Conservation (phyloP, 306 rosid genomes). For the Potentilla sterilis region DNA sequence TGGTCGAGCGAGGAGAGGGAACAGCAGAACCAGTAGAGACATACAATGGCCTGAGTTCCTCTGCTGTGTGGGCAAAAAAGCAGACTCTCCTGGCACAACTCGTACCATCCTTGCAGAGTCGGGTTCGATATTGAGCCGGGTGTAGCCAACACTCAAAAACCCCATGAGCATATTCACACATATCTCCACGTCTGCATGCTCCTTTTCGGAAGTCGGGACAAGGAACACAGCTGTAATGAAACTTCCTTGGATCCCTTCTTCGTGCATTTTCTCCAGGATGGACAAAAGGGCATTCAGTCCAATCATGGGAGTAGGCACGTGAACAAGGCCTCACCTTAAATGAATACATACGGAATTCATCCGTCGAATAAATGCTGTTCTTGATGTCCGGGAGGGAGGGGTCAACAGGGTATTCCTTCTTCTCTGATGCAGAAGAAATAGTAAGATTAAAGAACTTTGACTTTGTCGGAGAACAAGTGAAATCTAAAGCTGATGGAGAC, state of each 20-base stretch:
- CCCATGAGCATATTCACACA: slow-evolving; percentile 97
- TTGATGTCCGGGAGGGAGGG: slow-evolving; percentile 94
- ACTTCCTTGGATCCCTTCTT: slow-evolving; percentile 94
- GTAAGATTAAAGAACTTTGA: slow-evolving; percentile 48
- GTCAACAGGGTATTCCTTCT: slow-evolving; percentile 86
- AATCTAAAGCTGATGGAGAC: slow-evolving; percentile 56
- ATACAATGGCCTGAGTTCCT: slow-evolving; percentile 82
- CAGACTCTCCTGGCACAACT: slow-evolving; percentile 85
- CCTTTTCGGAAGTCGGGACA: slow-evolving; percentile 95
- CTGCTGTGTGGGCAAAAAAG: slow-evolving; percentile 87
- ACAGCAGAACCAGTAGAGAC: slow-evolving; percentile 94
- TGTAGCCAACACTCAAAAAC: slow-evolving; percentile 97
- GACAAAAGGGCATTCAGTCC: slow-evolving; percentile 97
- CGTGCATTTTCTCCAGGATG: slow-evolving; percentile 99
- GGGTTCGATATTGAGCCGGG: slow-evolving; percentile 91
- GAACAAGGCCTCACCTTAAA: slow-evolving; percentile 97
- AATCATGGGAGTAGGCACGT: slow-evolving; percentile 92
- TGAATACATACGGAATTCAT: slow-evolving; percentile 90
- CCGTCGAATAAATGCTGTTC: slow-evolving; percentile 90
- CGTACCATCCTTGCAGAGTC: slow-evolving; percentile 87
- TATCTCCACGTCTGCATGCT: slow-evolving; percentile 90
- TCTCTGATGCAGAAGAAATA: slow-evolving; percentile 58
- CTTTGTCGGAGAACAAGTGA: slow-evolving; percentile 44
- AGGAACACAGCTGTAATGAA: slow-evolving; percentile 91
- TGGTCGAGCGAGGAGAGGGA: slow-evolving; percentile 81